A percentile compares a stretch with the other conserved stretches of the same genome.
Evolutionary conservation across 257 asterid species (phyloP).

Genomic region (Ajuga chamaepitys): DNA sequence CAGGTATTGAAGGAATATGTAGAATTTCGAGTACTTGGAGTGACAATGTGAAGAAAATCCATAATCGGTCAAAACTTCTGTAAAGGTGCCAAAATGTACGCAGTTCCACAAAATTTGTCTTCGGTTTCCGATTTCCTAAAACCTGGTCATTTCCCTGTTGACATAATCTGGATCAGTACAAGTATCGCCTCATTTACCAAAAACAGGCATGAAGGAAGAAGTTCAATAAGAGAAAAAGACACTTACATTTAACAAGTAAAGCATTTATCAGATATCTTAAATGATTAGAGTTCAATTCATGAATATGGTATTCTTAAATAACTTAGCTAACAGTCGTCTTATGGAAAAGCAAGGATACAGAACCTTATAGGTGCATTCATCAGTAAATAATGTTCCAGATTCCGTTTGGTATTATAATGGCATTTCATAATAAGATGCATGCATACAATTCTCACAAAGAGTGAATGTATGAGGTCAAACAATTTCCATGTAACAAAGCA

Average conservation of each 20-base stretch:
- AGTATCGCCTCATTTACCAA: neutral
- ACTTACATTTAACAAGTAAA: neutral
- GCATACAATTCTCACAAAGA: conserved; percentile 2
- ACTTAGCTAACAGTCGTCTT: too few species aligned
- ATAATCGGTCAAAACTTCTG: conserved; percentile 91
- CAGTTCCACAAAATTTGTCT: conserved; percentile 90
- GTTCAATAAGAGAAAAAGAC: neutral
- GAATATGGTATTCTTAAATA: neutral
- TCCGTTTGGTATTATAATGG: neutral
- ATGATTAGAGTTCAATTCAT: neutral
- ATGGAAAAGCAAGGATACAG: neutral
- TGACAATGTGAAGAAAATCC: conserved; percentile 85
- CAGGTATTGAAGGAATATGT: neutral
- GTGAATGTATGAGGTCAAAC: neutral
- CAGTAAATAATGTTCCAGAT: neutral
- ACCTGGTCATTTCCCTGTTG: conserved; percentile 45
- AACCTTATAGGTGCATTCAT: neutral
- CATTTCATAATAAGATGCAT: neutral
- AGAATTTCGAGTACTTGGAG: conserved; percentile 63
- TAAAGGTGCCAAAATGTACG: conserved; percentile 97
- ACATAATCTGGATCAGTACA: conserved; percentile 17
- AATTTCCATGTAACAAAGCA: neutral
- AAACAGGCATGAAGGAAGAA: neutral
- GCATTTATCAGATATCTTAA: neutral
- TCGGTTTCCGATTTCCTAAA: conserved; percentile 74